These are phyloP conservation scores for Claviceps paspali DNA, from an alignment of 2,329 filamentous ascomycete species.

Conservation along the genomic window DNA sequence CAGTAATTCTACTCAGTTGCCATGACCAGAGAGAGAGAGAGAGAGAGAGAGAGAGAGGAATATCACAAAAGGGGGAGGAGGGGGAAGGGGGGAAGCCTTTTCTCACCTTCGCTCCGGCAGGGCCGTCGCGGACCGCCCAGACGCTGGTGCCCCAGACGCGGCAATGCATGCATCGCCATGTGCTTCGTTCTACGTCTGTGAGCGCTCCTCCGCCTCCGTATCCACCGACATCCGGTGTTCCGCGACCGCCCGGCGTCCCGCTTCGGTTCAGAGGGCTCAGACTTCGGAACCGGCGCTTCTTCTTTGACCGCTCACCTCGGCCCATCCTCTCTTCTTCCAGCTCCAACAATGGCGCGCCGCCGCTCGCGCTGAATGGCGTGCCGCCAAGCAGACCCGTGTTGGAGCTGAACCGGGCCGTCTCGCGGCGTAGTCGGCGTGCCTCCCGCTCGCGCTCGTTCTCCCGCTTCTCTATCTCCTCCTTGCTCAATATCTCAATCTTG, in stretches of 20 bases:
- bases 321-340: slow-evolving; percentile 73
- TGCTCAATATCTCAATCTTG: slow-evolving; percentile 66
- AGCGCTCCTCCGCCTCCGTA: slow-evolving; percentile 56
- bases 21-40: no score
- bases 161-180: slow-evolving; percentile 84
- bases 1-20: no score
- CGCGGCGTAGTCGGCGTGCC: slow-evolving; percentile 68
- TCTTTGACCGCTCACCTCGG: slow-evolving; percentile 82
- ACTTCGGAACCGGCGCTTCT: slow-evolving; percentile 84
- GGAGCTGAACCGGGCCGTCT: slow-evolving; percentile 84
- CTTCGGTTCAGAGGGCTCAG: slow-evolving; percentile 60
- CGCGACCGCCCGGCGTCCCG: slow-evolving; percentile 50
- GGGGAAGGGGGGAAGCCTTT: neutral
- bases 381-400: slow-evolving; percentile 68
- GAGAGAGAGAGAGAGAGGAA: no score
- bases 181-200: slow-evolving; percentile 61
- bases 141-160: slow-evolving; percentile 76
- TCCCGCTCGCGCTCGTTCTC: slow-evolving; percentile 90
- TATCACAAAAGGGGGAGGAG: neutral
- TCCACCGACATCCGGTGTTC: slow-evolving; percentile 67
- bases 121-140: slow-evolving; percentile 90
- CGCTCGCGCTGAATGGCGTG: slow-evolving; percentile 39
- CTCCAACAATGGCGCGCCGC: slow-evolving; percentile 25
- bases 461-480: slow-evolving; percentile 94
- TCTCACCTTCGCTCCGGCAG: slow-evolving; percentile 64